Evolutionary conservation across 2,329 filamentous ascomycete genomes (phyloP).

Genomic region (Xylaria hypoxylon): DNA sequence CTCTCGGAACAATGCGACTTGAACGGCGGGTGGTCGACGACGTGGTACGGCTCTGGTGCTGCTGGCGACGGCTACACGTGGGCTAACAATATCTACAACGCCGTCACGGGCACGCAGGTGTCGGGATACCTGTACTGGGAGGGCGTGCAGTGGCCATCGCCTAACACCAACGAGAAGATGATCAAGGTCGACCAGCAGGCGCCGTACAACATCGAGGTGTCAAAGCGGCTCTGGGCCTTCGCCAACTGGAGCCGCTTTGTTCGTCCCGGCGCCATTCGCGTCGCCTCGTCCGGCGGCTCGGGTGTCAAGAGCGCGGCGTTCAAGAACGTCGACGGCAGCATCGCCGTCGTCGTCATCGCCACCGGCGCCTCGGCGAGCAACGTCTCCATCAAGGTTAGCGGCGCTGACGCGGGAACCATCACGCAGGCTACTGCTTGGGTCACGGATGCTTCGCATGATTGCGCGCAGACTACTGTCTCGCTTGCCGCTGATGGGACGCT

Average conservation of each 20-base stretch:
- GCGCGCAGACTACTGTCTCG: conserved; percentile 40
- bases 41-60: conserved; percentile 61
- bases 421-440: conserved; percentile 46
- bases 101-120: conserved; percentile 60
- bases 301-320: conserved; percentile 53
- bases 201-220: conserved; percentile 51
- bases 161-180: conserved; percentile 56
- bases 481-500: conserved; percentile 42
- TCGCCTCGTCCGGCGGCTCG: conserved; percentile 47
- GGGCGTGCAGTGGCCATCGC: conserved; percentile 48
- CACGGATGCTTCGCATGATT: conserved; percentile 45
- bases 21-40: conserved; percentile 56
- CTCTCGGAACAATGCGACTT: conserved; percentile 62
- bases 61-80: conserved; percentile 65
- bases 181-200: conserved; percentile 59
- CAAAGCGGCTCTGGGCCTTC: conserved; percentile 56
- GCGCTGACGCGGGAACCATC: conserved; percentile 18
- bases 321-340: conserved; percentile 53
- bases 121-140: conserved; percentile 68
- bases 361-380: conserved; percentile 37
- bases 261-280: conserved; percentile 53
- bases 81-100: conserved; percentile 65
- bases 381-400: conserved; percentile 39
- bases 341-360: conserved; percentile 54
- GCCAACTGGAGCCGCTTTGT: conserved; percentile 56